Evolutionary conservation across 306 rosid species (phyloP).

Genomic region (Leucaena leucocephala): DNA sequence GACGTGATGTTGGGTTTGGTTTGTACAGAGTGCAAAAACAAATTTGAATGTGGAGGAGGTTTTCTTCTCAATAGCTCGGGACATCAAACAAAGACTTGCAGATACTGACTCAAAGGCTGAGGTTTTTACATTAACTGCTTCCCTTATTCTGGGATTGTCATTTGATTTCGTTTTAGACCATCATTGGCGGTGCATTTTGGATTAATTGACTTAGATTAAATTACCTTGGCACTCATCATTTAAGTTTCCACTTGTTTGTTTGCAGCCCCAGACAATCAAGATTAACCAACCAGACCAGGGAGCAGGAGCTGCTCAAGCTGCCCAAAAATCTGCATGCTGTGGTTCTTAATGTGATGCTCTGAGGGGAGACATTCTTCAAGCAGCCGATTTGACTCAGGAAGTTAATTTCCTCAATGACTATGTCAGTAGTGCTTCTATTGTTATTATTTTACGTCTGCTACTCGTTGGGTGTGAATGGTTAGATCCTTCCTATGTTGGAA

Average conservation of each 20-base stretch:
- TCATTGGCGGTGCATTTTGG: background rate
- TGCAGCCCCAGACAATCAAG: slow-evolving; percentile 88
- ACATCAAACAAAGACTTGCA: slow-evolving; percentile 93
- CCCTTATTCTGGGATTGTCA: slow-evolving; percentile 25
- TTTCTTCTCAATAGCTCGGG: slow-evolving; percentile 96
- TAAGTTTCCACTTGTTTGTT: slow-evolving; percentile 29
- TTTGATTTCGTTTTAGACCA: slow-evolving; percentile 15
- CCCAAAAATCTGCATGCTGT: slow-evolving; percentile 88
- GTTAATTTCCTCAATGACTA: slow-evolving; percentile 59
- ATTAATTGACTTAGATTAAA: slow-evolving; percentile 13
- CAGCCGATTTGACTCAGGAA: slow-evolving; percentile 45
- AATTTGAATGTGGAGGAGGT: slow-evolving; percentile 95
- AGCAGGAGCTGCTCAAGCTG: slow-evolving; percentile 68
- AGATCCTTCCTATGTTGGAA: slow-evolving; percentile 48
- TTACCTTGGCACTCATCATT: slow-evolving; percentile 9
- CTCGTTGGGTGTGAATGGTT: slow-evolving; percentile 73
- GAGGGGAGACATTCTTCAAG: slow-evolving; percentile 39
- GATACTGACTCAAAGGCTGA: slow-evolving; percentile 88
- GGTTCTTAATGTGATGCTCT: slow-evolving; percentile 55
- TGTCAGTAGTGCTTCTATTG: slow-evolving; percentile 58
- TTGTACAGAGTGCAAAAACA: slow-evolving; percentile 92
- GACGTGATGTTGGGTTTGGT: slow-evolving; percentile 37
- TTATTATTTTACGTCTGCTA: slow-evolving; percentile 46
- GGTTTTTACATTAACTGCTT: slow-evolving; percentile 49
- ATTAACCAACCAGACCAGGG: slow-evolving; percentile 86